phyloP scores from a whole-genome alignment of 192 early-diverging fungal genomes.

The Umbelopsis ramanniana region DNA sequence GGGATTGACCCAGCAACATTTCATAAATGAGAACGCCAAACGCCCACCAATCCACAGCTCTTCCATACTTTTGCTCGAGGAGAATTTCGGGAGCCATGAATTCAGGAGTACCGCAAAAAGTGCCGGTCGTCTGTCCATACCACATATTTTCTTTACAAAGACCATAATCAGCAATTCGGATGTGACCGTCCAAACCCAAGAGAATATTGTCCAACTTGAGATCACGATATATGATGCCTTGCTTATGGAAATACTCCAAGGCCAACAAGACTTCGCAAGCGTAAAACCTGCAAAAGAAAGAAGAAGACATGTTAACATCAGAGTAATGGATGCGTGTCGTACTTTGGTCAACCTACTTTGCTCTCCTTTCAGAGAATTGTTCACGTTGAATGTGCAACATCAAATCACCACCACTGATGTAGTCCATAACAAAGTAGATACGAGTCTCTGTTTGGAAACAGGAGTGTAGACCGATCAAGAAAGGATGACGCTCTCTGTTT shows the following conservation, averaged over 20 bases:
- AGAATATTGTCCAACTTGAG: constrained; percentile 97
- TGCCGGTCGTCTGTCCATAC: constrained; percentile 85
- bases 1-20: constrained; percentile 91
- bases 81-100: constrained; percentile 99
- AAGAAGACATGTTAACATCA: not conserved
- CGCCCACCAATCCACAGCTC: constrained; percentile 99
- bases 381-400: constrained; percentile 98
- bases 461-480: constrained; percentile 95
- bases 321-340: constrained; percentile 1
- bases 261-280: constrained; percentile 94
- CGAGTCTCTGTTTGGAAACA: constrained; percentile 95
- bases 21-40: constrained; percentile 87
- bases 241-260: constrained; percentile 94
- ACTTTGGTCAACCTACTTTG: constrained; percentile 58
- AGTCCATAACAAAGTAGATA: constrained; percentile 99
- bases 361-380: constrained; percentile 89
- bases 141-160: constrained; percentile 97
- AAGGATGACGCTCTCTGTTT: constrained; percentile 90
- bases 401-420: constrained; percentile 95
- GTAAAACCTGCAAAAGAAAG: constrained; percentile 69
- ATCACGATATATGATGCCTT: constrained; percentile 95
- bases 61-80: constrained; percentile 90
- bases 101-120: constrained; percentile 98
- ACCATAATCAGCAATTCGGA: constrained; percentile 99
- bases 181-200: constrained; percentile 88